Base-by-base conservation (phyloP, 1,139 yeast species). In the Yamadazyma taylorii region DNA sequence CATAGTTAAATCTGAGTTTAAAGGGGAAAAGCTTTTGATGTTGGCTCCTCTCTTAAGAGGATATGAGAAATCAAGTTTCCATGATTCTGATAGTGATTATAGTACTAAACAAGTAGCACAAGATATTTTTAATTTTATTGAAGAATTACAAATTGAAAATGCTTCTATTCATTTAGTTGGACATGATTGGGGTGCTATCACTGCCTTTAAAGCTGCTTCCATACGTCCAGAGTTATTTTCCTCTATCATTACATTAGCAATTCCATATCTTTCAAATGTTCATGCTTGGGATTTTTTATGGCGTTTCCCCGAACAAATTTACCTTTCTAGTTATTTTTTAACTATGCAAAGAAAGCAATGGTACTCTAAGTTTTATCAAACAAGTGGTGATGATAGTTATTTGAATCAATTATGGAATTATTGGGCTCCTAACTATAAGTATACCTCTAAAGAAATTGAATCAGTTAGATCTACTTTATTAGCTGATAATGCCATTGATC, bases 171-270 rank as follows among this genome's bases (percentile, higher is more conserved):
- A 69, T 44, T 43, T 70, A 25, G 53, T 70, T 15, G 75, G 75
- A 7, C 76, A 70, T 45, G 76, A 70, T 48, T 70, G 76, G 76
- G 76, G 76, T 19, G 74, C 76, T 2, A 51, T 67, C 17, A 53
- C 60, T 23, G 48, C 66, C 10, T 69, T 58, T 49, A 65, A 66
- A 43, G 52, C 68, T 2, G 69, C 73, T 2, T 52, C 55, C 27
- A 36, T 60, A 38, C 68, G 57, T 39, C 75, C 75, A 0, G 66
- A 66, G 8, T 42, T 58, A 37, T 46, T 70, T 17, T 52, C 66
- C 2, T 62, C 69, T n/a, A 53, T 61, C 43, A 66, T 56, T 11
- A 56, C 67, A 10, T 47, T 70, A 51, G 73, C 74, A 5, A 69
- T 70, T 39, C 76, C 76, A 2, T 65, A 63, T 37, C 33, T 68